Evolutionary conservation across 371 early-diverging fungal species (phyloP).

Genomic region (Apophysomyces trapeziformis): DNA sequence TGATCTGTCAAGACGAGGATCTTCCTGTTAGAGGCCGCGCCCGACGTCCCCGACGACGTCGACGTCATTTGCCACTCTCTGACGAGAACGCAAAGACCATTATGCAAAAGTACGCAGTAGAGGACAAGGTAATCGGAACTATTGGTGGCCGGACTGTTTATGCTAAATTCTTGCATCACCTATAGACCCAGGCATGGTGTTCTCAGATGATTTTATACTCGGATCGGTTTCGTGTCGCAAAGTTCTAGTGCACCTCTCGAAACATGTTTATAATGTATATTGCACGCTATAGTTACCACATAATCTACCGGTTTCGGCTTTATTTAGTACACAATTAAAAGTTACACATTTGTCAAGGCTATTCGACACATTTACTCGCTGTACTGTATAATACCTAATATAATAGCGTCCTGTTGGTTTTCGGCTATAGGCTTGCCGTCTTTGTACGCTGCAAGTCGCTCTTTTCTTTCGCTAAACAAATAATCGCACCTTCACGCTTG

Average conservation of each 20-base stretch:
- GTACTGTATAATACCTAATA: too few relatives aligned
- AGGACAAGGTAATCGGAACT: slow-evolving; percentile 8
- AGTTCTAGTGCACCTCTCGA: not conserved
- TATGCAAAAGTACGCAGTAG: not conserved
- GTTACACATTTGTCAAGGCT: too few relatives aligned
- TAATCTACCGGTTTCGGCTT: too few relatives aligned
- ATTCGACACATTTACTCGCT: too few relatives aligned
- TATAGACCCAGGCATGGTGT: not conserved
- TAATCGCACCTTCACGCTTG: too few relatives aligned
- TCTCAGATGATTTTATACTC: not conserved
- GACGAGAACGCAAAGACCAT: slow-evolving; percentile 16
- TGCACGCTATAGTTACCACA: slow-evolving; percentile 2
- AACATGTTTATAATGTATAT: not conserved
- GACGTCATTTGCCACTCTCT: slow-evolving; percentile 18
- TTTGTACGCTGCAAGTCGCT: too few relatives aligned
- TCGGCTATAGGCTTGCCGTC: too few relatives aligned
- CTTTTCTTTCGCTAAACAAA: too few relatives aligned
- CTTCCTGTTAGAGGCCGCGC: slow-evolving; percentile 21
- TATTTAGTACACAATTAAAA: too few relatives aligned
- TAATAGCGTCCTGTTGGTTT: too few relatives aligned
- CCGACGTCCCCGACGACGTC: slow-evolving; percentile 14
- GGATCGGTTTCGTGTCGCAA: slow-evolving; percentile 7
- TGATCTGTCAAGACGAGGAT: slow-evolving; percentile 27
- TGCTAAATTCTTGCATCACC: not conserved
- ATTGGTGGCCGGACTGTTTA: not conserved